Evolutionary conservation across 495 filamentous ascomycete genomes (phyloP), one percentile per base, ranked within the genome.

Genomic region (Podospora tetraspora): DNA sequence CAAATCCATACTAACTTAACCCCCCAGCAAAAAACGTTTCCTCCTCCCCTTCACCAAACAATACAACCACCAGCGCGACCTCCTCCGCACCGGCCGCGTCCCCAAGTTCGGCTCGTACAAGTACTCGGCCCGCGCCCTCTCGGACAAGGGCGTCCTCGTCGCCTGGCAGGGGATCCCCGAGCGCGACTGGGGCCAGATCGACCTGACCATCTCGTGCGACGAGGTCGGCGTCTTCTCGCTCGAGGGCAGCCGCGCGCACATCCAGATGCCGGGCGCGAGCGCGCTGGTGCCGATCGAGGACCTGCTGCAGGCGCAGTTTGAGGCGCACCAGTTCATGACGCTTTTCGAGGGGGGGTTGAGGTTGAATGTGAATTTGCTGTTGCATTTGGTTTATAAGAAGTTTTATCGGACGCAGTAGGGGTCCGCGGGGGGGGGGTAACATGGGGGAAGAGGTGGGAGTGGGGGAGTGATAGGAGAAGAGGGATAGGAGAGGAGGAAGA

Each of bases 91-190:
- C 5, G 95, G 95, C 56, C 91, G 94, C 61, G 90, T 96, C 59
- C 96, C 96, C 75, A 97, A 96, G 75, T 98, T 98, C 75, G 95
- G 95, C 60, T 94, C 91, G 11, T 99, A 90, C 87, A 98, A 98
- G 79, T 98, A 98, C 80, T 92, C 89, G 37, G 95, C 93, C 1
- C 88, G 92, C 61, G 91, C 90, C 43, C 85, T 99, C 30, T 90
- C 90, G 3, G 95, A 97, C 74, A 95, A 96, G 78, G 96, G 95
- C 59, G 94, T 99, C 3, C 83, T 99, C 8, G 90, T 99, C 58
- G 84, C 88, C 24, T 96, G 95, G 91, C 83, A 89, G 65, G 94
- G 93, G 23, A 93, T 93, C 70, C 80, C 84, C 11, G 92, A 96
- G 71, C 88, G 91, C 64, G 91, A 97, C 76, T 97, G 90, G 88